Evolutionary conservation across 169 alveolate species (phyloP).

Genomic region (Plasmodium gonderi): DNA sequence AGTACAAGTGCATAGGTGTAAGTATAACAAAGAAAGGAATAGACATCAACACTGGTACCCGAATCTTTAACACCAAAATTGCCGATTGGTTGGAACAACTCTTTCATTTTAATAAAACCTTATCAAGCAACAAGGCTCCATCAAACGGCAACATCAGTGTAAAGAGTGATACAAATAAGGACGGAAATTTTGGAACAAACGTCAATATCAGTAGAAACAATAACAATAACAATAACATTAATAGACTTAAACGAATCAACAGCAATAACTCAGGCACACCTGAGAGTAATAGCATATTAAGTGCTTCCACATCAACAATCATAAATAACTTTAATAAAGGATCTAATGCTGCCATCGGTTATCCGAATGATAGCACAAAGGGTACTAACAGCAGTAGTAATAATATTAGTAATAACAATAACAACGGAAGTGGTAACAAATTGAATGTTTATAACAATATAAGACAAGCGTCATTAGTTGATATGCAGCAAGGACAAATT

Average conservation of each 20-base stretch:
- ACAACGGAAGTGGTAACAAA: neutral
- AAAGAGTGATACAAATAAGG: neutral
- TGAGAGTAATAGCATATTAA: constrained; percentile 3
- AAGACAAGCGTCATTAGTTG: constrained; percentile 5
- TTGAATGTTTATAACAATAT: constrained; percentile 6
- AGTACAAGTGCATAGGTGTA: constrained; percentile 74
- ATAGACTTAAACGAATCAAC: constrained; percentile 1
- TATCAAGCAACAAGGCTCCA: neutral
- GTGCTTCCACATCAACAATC: neutral
- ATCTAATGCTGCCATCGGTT: neutral
- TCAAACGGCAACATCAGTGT: neutral
- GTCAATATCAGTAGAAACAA: neutral
- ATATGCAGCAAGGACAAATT: constrained; percentile 12
- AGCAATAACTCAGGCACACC: constrained; percentile 22
- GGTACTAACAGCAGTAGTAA: neutral
- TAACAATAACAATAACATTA: neutral
- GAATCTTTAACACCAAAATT: constrained; percentile 63
- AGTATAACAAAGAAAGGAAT: constrained; percentile 62
- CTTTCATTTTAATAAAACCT: constrained; percentile 32
- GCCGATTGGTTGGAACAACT: constrained; percentile 75
- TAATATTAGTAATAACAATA: neutral
- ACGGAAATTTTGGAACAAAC: neutral
- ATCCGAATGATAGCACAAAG: neutral
- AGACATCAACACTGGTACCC: constrained; percentile 60
- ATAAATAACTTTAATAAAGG: neutral